Base-by-base conservation (phyloP, 2,329 filamentous ascomycete genomes). In the Meredithiella fracta region DNA sequence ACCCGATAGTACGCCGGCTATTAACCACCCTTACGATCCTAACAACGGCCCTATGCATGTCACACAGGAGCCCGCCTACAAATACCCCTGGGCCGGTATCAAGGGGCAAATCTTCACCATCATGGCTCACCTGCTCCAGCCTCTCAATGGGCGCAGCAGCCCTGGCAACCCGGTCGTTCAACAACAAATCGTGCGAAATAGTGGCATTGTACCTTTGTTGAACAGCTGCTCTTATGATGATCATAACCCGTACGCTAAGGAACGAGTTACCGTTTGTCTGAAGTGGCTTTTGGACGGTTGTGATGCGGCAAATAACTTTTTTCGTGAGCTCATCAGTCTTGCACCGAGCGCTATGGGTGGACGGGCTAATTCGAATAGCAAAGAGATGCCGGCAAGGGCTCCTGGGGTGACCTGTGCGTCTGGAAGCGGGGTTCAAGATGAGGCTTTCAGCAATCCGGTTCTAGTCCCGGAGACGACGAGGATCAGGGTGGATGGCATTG, bases 31-130 rank as follows among this genome's bases (percentile, higher is more conserved):
- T 62, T 59, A 59, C 9, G 25, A 56, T 3, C 50, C 56, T 51
- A 38, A n/a, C n/a, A 49, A 42, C 42, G 44, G 38, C 8, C 20
- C 47, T 15, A 56, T 23, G 25, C 62, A 59, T 70, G 71, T 53
- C 1, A 69, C 85, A 70, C 68, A 94, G 57, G 79, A 83, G 40
- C 74, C 76, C 0, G 78, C 80, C 0, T 73, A 81, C 65, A 78
- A 79, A 62, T 83, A 80, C 63, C 73, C 80, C 0, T 83, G 80
- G 80, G 69, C 76, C 1, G 78, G 92, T 56, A 83, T 96, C 63
- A 97, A 97, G 70, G 92, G 89, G 51, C 82, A 95, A 58, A 89
- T 94, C 44, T 85, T 97, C 11, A 83, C 92, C 53, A 92, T 96
- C 37, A 78, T 97, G 9, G 90, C 87, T 0, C 88, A 85, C 0